phyloP scores from a whole-genome alignment of 805 yeast genomes.

The Isabelozyma heimii region DNA sequence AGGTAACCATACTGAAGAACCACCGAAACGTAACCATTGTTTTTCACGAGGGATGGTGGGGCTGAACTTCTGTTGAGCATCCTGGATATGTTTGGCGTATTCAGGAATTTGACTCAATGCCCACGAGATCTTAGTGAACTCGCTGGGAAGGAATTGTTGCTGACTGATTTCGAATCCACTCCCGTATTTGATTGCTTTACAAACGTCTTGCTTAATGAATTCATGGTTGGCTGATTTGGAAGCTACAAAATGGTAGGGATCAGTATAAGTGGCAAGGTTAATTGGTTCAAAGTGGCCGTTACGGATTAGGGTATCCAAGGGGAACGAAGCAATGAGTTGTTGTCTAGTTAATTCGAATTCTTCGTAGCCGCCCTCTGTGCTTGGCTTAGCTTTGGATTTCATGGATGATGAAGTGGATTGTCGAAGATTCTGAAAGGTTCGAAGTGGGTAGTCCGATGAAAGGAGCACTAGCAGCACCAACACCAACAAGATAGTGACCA shows the following conservation, averaged over 20 bases:
- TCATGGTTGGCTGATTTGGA: slow-evolving; percentile 6
- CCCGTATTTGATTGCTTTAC: slow-evolving; percentile 10
- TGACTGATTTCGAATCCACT: slow-evolving; percentile 11
- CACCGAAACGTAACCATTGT: slow-evolving; percentile 19
- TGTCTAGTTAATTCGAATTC: background rate
- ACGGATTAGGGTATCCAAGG: slow-evolving; percentile 3
- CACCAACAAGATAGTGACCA: slow-evolving; percentile 4
- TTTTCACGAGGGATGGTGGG: slow-evolving; percentile 16
- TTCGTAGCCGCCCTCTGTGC: background rate
- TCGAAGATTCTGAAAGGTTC: background rate
- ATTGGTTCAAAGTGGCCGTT: background rate
- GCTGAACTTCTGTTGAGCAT: slow-evolving; percentile 12
- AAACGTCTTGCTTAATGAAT: slow-evolving; percentile 9
- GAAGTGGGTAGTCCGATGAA: slow-evolving; percentile 1
- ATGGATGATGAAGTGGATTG: background rate
- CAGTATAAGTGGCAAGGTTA: slow-evolving; percentile 13
- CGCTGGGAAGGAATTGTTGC: slow-evolving; percentile 14
- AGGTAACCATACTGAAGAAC: slow-evolving; percentile 19
- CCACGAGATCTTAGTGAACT: slow-evolving; percentile 7
- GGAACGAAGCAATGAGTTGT: slow-evolving; percentile 2
- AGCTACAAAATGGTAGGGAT: slow-evolving; percentile 9
- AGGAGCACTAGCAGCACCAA: slow-evolving; percentile 1
- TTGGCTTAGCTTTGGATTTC: background rate
- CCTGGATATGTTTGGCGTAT: slow-evolving; percentile 11
- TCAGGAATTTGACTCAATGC: slow-evolving; percentile 6